Evolutionary conservation across 2,329 filamentous ascomycete species (phyloP), one percentile per base, ranked within the genome.

Genomic region (Amauroascus verrucosus): DNA sequence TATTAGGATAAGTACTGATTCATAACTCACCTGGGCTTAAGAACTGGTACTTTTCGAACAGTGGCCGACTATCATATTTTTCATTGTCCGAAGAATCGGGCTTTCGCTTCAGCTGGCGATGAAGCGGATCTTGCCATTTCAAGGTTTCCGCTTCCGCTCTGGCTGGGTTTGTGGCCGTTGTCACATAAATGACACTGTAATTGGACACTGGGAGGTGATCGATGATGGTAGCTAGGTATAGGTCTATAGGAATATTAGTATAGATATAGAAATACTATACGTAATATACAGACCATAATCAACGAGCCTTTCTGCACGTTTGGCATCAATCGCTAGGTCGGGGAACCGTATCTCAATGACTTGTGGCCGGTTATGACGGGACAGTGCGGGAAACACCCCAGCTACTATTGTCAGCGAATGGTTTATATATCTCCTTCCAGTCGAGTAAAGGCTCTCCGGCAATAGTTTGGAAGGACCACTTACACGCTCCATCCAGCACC

Each of bases 11-110:
- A 41, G 9, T 22, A 18, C 14, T 1, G 11, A 33, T 6, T 16
- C 13, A 41, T 14, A 26, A 73, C 78, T 62, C 72, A 91, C 88
- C 88, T 63, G 89, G 88, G 9, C 85, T 91, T 61, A 98, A 85
- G 73, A 90, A 97, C 67, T 95, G 86, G 69, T 98, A 98, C 69
- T 86, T 89, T 71, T 94, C 86, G 63, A 98, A 97, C 41, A 75
- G 58, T 24, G 73, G 71, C 51, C 59, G 54, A 20, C 52, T 57
- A 24, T 37, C 54, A 51, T 55, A 48, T 67, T 72, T 51, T 58
- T 32, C 63, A 55, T 78, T 75, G 14, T 65, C 64, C 16, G 70
- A 69, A 53, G 68, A 54, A 28, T 59, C 58, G 9, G 53, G 49
- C 60, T 81, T 77, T 60, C 88, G 80, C 78, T 87, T 93, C 59